A percentile compares a stretch with the other conserved stretches of the same genome.
Evolutionary conservation across 2,329 filamentous ascomycete genomes (phyloP).

Genomic region (Bertia moriformis): DNA sequence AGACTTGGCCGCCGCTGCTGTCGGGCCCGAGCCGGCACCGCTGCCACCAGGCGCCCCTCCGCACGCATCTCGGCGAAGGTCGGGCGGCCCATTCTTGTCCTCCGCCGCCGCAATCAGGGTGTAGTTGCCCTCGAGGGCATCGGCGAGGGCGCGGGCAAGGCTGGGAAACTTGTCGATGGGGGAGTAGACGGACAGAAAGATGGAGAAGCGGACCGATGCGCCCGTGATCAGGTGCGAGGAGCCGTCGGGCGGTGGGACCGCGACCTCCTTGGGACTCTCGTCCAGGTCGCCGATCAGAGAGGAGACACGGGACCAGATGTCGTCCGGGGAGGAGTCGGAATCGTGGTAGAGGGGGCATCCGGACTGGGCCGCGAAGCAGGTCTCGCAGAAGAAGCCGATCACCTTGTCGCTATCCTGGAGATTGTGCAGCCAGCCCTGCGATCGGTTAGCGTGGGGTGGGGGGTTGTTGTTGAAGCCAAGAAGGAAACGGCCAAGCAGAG

Average conservation of each 20-base stretch:
- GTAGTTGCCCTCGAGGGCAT: constrained; percentile 13
- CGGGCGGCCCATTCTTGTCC: constrained; percentile 2
- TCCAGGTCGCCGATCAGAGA: constrained; percentile 13
- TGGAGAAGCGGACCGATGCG: constrained; percentile 12
- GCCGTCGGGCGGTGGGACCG: constrained; percentile 7
- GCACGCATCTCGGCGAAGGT: constrained; percentile 3
- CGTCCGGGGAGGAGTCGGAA: constrained; percentile 10
- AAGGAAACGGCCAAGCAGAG: constrained; percentile 1
- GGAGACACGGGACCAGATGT: constrained; percentile 17
- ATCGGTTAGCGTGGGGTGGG: no score
- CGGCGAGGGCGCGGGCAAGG: constrained; percentile 7
- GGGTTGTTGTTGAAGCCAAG: not conserved
- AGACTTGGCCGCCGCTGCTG: not conserved
- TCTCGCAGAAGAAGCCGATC: constrained; percentile 16
- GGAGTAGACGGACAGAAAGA: constrained; percentile 14
- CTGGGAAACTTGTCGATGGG: constrained; percentile 9
- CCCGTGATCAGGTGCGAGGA: constrained; percentile 13
- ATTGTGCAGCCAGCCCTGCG: constrained; percentile 18
- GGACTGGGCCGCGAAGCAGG: constrained; percentile 16
- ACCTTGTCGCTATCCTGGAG: constrained; percentile 20
- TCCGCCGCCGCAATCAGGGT: constrained; percentile 4
- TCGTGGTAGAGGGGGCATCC: constrained; percentile 13
- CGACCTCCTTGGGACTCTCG: constrained; percentile 9
- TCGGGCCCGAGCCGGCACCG: no score
- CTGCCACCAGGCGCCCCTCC: not conserved